Evolutionary conservation across 176 grass and related monocot genomes (phyloP).

Genomic region (Triticum timopheevii): DNA sequence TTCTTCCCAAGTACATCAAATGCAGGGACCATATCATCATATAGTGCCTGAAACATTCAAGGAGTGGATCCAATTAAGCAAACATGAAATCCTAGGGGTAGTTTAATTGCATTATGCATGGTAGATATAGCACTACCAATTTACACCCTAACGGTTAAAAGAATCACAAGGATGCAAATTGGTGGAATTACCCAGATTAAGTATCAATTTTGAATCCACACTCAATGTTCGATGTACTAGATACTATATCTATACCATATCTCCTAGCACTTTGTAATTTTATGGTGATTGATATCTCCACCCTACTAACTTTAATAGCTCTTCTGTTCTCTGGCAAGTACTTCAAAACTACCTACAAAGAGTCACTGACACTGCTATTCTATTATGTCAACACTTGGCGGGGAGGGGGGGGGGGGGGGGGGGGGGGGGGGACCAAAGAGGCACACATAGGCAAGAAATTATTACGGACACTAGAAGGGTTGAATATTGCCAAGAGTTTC

Average conservation of each 20-base stretch:
- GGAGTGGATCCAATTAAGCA: constrained; percentile 1
- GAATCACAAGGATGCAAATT: not conserved
- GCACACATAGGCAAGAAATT: not conserved
- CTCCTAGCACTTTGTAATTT: not conserved
- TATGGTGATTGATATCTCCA: not conserved
- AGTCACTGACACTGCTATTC: not conserved
- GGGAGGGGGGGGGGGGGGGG: not conserved
- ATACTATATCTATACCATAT: constrained; percentile 5
- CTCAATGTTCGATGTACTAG: not conserved
- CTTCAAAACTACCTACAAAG: not conserved
- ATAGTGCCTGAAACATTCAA: constrained; percentile 59
- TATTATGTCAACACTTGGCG: not conserved
- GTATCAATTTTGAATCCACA: constrained; percentile 2
- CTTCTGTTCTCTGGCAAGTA: not conserved
- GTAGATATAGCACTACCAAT: constrained; percentile 14
- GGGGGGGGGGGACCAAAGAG: not conserved
- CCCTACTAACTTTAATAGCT: not conserved
- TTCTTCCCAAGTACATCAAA: constrained; percentile 88
- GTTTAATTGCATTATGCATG: not conserved
- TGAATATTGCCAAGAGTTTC: not conserved
- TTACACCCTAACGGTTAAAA: not conserved
- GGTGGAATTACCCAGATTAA: not conserved
- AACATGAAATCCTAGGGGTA: not conserved
- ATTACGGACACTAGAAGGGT: constrained; percentile 13
- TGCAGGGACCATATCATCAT: constrained; percentile 77